phyloP scores from a whole-genome alignment of 179 eudicot species.

The Camellia oleifera region DNA sequence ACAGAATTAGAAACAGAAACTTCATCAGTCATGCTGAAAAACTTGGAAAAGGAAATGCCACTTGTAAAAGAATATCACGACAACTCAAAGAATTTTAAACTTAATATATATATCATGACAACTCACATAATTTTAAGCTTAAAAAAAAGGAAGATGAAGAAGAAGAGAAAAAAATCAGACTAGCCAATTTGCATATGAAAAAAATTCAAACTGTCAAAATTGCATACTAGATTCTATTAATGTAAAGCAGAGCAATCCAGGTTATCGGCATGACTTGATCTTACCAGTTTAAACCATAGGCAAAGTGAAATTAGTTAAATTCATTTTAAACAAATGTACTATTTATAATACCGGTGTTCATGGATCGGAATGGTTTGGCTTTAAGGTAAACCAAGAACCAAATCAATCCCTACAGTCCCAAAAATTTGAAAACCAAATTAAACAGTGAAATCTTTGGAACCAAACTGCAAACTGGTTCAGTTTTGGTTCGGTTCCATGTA shows the following conservation, averaged over 20 bases:
- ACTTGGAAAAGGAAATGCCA: background rate
- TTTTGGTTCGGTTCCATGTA: too few relatives aligned
- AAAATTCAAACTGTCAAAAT: background rate
- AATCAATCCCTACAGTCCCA: too few relatives aligned
- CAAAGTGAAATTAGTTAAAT: background rate
- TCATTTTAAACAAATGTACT: background rate
- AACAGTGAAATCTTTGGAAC: too few relatives aligned
- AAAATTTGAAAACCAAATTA: too few relatives aligned
- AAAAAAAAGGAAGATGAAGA: background rate
- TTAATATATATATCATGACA: background rate
- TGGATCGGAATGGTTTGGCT: too few relatives aligned
- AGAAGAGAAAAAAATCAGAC: background rate
- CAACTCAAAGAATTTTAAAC: background rate
- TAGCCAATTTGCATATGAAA: background rate
- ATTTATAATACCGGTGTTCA: background rate
- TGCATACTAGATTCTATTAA: background rate
- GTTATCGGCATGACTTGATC: background rate
- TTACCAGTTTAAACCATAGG: background rate
- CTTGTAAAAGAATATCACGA: background rate
- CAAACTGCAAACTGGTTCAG: too few relatives aligned
- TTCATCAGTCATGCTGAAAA: background rate
- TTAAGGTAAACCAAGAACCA: too few relatives aligned
- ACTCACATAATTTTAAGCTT: background rate
- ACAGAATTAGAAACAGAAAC: slow-evolving; percentile 20
- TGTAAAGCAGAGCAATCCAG: background rate